Evolutionary conservation across 2,329 filamentous ascomycete genomes (phyloP), one percentile per base, ranked within the genome.

Genomic region (Aspergillus ochraceus): DNA sequence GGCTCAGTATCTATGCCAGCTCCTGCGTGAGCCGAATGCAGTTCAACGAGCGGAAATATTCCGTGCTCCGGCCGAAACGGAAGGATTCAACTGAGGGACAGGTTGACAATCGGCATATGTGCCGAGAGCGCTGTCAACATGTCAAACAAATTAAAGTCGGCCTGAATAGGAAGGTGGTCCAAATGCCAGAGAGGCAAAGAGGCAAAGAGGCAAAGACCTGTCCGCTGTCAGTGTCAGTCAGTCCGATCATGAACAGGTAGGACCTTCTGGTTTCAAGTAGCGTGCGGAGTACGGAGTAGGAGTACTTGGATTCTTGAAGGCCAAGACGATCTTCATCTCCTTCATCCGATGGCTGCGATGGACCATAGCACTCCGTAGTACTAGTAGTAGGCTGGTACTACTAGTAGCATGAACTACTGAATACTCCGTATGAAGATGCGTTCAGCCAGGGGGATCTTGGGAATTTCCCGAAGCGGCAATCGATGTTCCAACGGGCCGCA

Each of bases 371-470:
- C 39, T 42, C 39, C 39, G 39, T 42, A 17, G 39, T 19, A 42
- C 14, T 24, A 24, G 24, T 24, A 24, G 24, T 24, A 24, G 24
- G 22, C 24, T 24, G 24, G 14, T 3, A n/a, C 39, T 14, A 42
- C 39, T 14, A 42, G n/a, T 42, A 10, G 14, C 5, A 17, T 42
- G 12, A 14, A 42, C 39, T 42, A 17, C 39, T 32, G 9, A 10
- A 6, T 2, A 32, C 30, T 32, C 30, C 11, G 39, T 8, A 29
- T 29, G 26, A 29, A 29, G 26, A 29, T 9, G 26, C 6, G 26
- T 29, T 29, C 26, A 29, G 26, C 45, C 45, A 47, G 54, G 54
- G 49, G 54, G 54, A 55, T 55, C 54, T 55, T 26, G 49, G 36
- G 42, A 39, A 50, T 55, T 55, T 36, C 54, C 30, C 9, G 30